A percentile compares a stretch with the other conserved stretches of the same genome.
phyloP scores from a whole-genome alignment of 179 eudicot species.

The Amaranthus tricolor region DNA sequence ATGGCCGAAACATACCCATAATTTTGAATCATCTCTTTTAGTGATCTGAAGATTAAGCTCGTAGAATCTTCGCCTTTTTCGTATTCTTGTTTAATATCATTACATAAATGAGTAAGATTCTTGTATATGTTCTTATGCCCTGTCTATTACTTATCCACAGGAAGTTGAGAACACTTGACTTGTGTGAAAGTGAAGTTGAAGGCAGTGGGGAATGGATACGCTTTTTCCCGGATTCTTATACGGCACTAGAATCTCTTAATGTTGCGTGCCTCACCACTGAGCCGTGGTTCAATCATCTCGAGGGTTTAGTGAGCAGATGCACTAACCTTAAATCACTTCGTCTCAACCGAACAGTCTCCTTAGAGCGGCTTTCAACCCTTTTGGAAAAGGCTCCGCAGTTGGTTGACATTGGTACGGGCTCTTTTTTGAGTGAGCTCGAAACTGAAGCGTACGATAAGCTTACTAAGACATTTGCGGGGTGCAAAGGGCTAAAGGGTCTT shows the following conservation, averaged over 20 bases:
- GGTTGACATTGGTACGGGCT: constrained; percentile 79
- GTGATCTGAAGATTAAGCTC: background rate
- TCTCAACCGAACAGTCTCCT: constrained; percentile 71
- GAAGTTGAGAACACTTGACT: constrained; percentile 71
- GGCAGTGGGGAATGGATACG: constrained; percentile 92
- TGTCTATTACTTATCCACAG: constrained; percentile 33
- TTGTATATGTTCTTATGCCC: background rate
- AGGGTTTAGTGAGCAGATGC: constrained; percentile 72
- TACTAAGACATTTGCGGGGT: constrained; percentile 55
- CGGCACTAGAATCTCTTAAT: constrained; percentile 76
- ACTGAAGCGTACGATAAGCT: constrained; percentile 58
- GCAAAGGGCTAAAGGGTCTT: constrained; percentile 64
- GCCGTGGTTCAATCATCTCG: constrained; percentile 65
- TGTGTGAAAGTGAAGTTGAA: constrained; percentile 88
- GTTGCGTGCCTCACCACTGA: constrained; percentile 73
- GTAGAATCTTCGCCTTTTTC: background rate
- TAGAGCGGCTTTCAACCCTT: constrained; percentile 68
- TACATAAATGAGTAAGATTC: background rate
- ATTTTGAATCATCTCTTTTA: background rate
- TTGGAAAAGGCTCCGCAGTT: constrained; percentile 72
- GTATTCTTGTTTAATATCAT: background rate
- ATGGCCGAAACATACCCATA: background rate
- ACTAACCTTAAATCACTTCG: constrained; percentile 73
- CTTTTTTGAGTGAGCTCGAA: constrained; percentile 62
- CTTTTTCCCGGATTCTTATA: constrained; percentile 74